Conservation (phyloP, 164 flowering plant genomes). For the Aristolochia contorta region DNA sequence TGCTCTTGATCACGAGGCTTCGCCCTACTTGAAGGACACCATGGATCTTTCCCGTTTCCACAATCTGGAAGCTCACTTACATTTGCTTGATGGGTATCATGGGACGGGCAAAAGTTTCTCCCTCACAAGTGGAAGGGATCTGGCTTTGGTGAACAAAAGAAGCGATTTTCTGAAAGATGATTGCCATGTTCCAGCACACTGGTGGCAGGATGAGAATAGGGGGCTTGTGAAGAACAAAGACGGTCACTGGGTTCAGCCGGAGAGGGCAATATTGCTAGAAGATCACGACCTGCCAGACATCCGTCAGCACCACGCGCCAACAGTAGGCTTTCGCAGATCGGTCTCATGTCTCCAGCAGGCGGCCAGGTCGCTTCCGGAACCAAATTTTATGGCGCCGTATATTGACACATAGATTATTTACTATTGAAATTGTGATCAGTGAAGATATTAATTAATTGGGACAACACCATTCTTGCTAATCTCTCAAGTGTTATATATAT, state of each 20-base stretch:
- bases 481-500: too few relatives aligned
- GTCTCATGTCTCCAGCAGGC: too few relatives aligned
- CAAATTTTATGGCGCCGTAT: too few relatives aligned
- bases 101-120: constrained; percentile 32
- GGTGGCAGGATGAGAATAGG: constrained; percentile 74
- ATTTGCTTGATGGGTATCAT: constrained; percentile 61
- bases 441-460: too few relatives aligned
- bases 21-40: constrained; percentile 38
- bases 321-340: too few relatives aligned
- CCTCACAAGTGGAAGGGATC: constrained; percentile 38
- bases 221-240: constrained; percentile 66
- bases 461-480: too few relatives aligned
- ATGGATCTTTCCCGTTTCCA: constrained; percentile 36
- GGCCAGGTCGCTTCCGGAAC: too few relatives aligned
- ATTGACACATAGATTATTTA: too few relatives aligned
- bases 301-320: too few relatives aligned
- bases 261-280: constrained; percentile 38
- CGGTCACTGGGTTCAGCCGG: constrained; percentile 70
- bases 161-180: constrained; percentile 45
- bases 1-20: constrained; percentile 39
- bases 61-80: constrained; percentile 58
- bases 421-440: too few relatives aligned
- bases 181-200: constrained; percentile 52
- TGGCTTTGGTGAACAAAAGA: constrained; percentile 61
- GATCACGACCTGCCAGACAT: constrained; percentile 63